Percentiles rank a stretch among this genome's conserved stretches.
These are phyloP conservation scores for Penicillium atrosanguineum DNA, from an alignment of 495 filamentous ascomycete genomes.

Conservation along the genomic window DNA sequence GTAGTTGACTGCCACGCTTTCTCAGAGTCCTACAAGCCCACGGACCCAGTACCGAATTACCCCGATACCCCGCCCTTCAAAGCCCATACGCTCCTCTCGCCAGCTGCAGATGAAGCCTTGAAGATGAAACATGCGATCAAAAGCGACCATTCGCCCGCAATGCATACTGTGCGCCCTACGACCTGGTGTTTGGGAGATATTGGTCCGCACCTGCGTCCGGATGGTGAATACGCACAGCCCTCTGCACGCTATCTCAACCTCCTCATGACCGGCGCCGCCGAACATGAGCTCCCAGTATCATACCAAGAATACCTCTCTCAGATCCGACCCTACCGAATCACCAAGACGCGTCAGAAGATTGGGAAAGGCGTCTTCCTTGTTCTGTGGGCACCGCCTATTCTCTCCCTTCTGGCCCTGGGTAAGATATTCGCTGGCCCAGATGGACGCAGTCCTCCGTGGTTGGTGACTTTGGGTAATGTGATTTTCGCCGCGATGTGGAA, in stretches of 20 bases:
- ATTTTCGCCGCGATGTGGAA: constrained; percentile 63
- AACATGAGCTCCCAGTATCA: constrained; percentile 71
- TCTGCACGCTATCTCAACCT: constrained; percentile 79
- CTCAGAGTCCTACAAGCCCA: constrained; percentile 38
- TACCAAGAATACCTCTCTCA: constrained; percentile 68
- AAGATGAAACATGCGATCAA: constrained; percentile 2
- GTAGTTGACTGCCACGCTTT: constrained; percentile 72
- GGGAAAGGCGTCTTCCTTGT: constrained; percentile 60
- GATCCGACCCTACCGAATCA: constrained; percentile 67
- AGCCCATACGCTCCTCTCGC: constrained; percentile 61
- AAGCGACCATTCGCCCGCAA: not conserved
- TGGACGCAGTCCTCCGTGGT: constrained; percentile 67
- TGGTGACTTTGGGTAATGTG: constrained; percentile 43
- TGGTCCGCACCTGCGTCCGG: constrained; percentile 46
- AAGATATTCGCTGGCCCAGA: constrained; percentile 55
- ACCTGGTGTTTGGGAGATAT: constrained; percentile 11
- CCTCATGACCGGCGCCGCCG: constrained; percentile 69
- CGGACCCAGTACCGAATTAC: constrained; percentile 37
- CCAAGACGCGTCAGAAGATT: constrained; percentile 60
- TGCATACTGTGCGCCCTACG: not conserved
- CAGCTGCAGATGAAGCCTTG: constrained; percentile 23
- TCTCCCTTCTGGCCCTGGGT: constrained; percentile 45
- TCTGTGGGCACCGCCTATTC: constrained; percentile 59
- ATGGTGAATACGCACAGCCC: constrained; percentile 71
- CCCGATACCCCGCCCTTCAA: constrained; percentile 45